Percentiles rank a stretch among this genome's conserved stretches.
phyloP scores from a whole-genome alignment of 495 filamentous ascomycete species.

The Trichoderma asperelloides region DNA sequence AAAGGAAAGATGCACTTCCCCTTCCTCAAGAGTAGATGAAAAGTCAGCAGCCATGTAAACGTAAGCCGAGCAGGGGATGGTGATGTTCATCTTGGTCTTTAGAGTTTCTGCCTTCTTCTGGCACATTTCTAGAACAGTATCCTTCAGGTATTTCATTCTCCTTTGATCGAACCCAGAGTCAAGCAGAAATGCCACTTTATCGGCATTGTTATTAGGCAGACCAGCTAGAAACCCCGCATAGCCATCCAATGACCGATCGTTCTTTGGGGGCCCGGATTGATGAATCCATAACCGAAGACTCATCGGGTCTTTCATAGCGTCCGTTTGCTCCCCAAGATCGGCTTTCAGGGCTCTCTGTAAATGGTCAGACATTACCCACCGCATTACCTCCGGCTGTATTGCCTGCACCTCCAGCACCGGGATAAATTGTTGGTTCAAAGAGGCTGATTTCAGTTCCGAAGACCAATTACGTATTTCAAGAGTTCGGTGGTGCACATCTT shows the following conservation, averaged over 20 bases:
- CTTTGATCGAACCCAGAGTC: constrained; percentile 59
- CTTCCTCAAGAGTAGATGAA: constrained; percentile 54
- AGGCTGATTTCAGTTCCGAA: constrained; percentile 50
- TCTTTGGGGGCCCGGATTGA: constrained; percentile 25
- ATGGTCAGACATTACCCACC: constrained; percentile 46
- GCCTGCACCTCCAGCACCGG: constrained; percentile 65
- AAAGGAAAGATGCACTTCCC: constrained; percentile 74
- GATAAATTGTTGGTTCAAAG: constrained; percentile 71
- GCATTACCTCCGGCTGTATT: constrained; percentile 38
- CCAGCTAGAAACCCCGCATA: constrained; percentile 39
- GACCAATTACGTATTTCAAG: constrained; percentile 66
- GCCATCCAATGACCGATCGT: constrained; percentile 22
- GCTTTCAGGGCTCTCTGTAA: constrained; percentile 49
- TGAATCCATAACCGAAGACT: constrained; percentile 51
- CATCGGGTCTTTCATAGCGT: constrained; percentile 40
- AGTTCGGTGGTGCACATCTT: constrained; percentile 44
- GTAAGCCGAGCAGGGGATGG: constrained; percentile 64
- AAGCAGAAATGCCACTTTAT: constrained; percentile 46
- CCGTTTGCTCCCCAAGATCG: constrained; percentile 52
- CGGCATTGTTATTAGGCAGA: constrained; percentile 41
- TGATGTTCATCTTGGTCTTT: constrained; percentile 58
- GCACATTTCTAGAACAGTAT: constrained; percentile 46
- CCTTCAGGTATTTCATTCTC: constrained; percentile 49
- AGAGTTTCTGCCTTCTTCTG: constrained; percentile 45
- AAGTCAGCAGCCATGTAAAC: constrained; percentile 79